Conservation (phyloP, 768 basidiomycete species). For the Gelatoporia subvermispora region DNA sequence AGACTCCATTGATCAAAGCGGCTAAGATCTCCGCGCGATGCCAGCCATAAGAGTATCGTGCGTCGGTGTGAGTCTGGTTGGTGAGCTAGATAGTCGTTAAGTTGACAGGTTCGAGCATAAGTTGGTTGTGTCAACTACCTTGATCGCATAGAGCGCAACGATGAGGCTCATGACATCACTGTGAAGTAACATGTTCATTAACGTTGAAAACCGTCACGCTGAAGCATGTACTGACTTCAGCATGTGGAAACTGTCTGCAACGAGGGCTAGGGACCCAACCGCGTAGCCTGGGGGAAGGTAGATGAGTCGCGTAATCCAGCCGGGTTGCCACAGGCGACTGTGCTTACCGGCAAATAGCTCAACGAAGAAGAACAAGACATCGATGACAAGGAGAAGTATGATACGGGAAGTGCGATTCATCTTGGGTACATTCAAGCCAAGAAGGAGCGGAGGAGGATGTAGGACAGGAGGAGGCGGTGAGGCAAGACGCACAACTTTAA, state of each 20-base stretch:
- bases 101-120: background rate
- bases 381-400: conserved; percentile 74
- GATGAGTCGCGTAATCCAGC: background rate
- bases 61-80: conserved; percentile 49
- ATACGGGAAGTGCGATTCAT: conserved; percentile 71
- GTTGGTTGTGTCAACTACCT: conserved; percentile 33
- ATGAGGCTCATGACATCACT: conserved; percentile 96
- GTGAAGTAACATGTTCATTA: conserved; percentile 15
- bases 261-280: conserved; percentile 91
- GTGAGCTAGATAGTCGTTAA: conserved; percentile 48
- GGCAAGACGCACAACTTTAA: background rate
- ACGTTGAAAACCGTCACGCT: conserved; percentile 1
- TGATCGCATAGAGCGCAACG: conserved; percentile 94
- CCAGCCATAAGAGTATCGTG: conserved; percentile 97
- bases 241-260: conserved; percentile 99
- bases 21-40: conserved; percentile 96
- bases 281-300: conserved; percentile 63
- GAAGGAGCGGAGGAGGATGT: conserved; percentile 4
- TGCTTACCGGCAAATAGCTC: conserved; percentile 73
- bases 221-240: conserved; percentile 65
- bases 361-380: conserved; percentile 81
- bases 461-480: conserved; percentile 5
- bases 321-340: background rate
- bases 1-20: conserved; percentile 93
- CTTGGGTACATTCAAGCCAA: conserved; percentile 21